phyloP scores from a whole-genome alignment of 2,329 filamentous ascomycete genomes.

The Teratosphaeria destructans region DNA sequence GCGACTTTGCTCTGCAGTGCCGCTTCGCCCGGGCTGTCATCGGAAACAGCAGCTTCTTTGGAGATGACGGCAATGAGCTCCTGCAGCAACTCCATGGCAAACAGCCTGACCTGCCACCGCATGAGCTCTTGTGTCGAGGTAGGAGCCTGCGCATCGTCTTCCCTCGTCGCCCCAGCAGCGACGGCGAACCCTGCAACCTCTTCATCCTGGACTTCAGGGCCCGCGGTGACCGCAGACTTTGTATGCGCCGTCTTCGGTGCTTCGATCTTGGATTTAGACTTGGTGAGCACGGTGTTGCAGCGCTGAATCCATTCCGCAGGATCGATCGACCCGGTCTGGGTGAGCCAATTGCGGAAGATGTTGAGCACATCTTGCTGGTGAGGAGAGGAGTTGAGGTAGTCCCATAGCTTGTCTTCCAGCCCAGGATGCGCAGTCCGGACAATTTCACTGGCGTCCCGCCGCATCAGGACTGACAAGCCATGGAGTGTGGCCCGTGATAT shows the following conservation, averaged over 20 bases:
- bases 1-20: constrained; percentile 75
- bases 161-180: constrained; percentile 48
- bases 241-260: constrained; percentile 33
- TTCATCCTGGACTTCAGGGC: constrained; percentile 83
- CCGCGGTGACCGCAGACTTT: constrained; percentile 34
- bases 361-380: constrained; percentile 71
- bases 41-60: constrained; percentile 68
- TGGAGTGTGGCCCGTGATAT: constrained; percentile 76
- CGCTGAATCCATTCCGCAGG: constrained; percentile 79
- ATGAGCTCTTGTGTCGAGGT: constrained; percentile 66
- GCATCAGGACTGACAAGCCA: constrained; percentile 90
- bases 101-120: constrained; percentile 90
- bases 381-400: constrained; percentile 69
- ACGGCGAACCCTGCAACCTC: constrained; percentile 91
- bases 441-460: constrained; percentile 75
- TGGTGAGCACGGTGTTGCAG: constrained; percentile 79
- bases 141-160: constrained; percentile 29
- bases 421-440: constrained; percentile 63
- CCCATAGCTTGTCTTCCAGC: constrained; percentile 86
- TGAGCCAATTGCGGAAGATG: constrained; percentile 85
- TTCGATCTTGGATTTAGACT: constrained; percentile 61
- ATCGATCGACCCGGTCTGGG: constrained; percentile 73
- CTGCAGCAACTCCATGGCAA: constrained; percentile 79
- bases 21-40: constrained; percentile 65
- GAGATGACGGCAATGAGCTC: constrained; percentile 71